These are phyloP conservation scores for Penicillium atrosanguineum DNA, from an alignment of 495 filamentous ascomycete species.

Conservation along the genomic window DNA sequence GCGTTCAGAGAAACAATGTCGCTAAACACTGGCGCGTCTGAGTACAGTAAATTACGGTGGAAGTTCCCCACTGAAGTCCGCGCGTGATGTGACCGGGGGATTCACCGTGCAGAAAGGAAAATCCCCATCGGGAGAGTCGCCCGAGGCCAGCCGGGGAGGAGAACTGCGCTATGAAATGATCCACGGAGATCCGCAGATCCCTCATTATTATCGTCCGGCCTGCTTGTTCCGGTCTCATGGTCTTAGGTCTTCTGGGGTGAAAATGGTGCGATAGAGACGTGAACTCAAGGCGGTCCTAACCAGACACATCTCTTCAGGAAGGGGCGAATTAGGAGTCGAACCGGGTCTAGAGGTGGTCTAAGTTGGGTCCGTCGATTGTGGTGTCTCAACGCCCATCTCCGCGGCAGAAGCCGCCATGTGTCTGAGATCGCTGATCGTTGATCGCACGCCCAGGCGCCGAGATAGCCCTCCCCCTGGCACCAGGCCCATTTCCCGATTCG, in stretches of 20 bases:
- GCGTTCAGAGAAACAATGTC: background rate
- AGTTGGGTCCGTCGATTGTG: background rate
- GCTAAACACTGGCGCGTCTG: no score
- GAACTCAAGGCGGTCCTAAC: background rate
- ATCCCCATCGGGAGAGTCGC: constrained; percentile 7
- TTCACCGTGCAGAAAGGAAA: background rate
- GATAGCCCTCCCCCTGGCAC: background rate
- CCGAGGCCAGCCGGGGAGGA: background rate
- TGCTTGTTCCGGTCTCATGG: constrained; percentile 9
- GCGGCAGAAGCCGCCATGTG: background rate
- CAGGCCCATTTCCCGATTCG: background rate
- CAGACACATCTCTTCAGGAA: background rate
- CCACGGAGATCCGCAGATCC: constrained; percentile 21
- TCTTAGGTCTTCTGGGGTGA: no score
- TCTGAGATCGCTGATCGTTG: background rate
- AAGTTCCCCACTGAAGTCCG: background rate
- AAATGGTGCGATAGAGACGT: constrained; percentile 3
- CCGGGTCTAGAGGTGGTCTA: background rate
- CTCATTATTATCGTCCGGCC: background rate
- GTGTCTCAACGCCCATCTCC: background rate
- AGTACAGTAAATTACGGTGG: no score
- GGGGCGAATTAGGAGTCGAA: background rate
- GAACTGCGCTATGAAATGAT: constrained; percentile 15
- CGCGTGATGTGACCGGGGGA: constrained; percentile 2
- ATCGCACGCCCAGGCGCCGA: background rate